Evolutionary conservation across 306 rosid species (phyloP).

Genomic region (Glycine tomentella): DNA sequence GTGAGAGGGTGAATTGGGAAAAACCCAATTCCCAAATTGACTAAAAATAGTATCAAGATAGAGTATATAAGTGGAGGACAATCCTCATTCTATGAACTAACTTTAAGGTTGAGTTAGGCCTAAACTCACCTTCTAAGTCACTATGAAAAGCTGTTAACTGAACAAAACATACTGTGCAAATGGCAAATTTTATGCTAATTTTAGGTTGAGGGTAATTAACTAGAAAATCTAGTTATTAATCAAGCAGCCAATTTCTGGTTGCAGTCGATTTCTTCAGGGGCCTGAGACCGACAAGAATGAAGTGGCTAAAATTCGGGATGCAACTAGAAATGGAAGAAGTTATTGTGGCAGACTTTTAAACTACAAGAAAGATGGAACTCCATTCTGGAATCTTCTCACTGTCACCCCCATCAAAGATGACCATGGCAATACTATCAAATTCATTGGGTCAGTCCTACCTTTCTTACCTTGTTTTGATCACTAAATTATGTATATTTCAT

Average conservation of each 20-base stretch:
- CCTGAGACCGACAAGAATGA: slow-evolving; percentile 81
- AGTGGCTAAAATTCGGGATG: slow-evolving; percentile 81
- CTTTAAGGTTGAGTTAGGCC: slow-evolving; percentile 13
- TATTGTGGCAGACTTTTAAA: slow-evolving; percentile 88
- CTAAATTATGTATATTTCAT: slow-evolving; percentile 1
- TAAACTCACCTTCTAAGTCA: neutral
- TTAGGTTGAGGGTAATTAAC: neutral
- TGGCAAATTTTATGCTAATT: slow-evolving; percentile 12
- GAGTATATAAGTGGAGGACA: neutral
- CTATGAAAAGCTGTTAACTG: slow-evolving; percentile 21
- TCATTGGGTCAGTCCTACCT: slow-evolving; percentile 75
- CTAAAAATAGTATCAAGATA: too few species aligned
- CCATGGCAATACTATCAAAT: slow-evolving; percentile 72
- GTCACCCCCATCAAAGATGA: slow-evolving; percentile 84
- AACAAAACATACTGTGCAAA: neutral
- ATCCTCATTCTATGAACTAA: too few species aligned
- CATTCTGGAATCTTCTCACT: slow-evolving; percentile 98
- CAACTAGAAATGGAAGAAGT: slow-evolving; percentile 70
- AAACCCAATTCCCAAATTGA: too few species aligned
- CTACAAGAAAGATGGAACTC: slow-evolving; percentile 94
- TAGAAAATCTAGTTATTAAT: neutral
- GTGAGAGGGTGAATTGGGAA: too few species aligned
- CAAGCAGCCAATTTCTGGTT: slow-evolving; percentile 39
- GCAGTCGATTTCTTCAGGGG: slow-evolving; percentile 99
- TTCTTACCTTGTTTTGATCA: slow-evolving; percentile 8